Percentiles rank a stretch among this genome's conserved stretches.
Conservation (phyloP, 2,329 filamentous ascomycete species). For the Dothideomycetes sp. region DNA sequence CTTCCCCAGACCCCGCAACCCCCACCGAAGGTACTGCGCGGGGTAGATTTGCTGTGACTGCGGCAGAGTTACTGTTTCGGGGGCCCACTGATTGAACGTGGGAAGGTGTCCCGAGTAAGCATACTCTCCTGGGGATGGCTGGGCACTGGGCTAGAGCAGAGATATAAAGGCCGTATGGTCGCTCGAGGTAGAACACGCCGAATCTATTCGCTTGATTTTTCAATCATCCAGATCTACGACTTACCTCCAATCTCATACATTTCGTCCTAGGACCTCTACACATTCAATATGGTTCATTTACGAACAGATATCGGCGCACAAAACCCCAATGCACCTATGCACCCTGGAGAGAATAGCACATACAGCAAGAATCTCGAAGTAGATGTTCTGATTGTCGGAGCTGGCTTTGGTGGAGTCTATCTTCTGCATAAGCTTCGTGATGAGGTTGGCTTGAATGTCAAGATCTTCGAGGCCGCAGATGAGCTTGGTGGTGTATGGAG, state of each 20-base stretch:
- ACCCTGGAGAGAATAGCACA: conserved; percentile 9
- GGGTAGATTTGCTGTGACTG: no score
- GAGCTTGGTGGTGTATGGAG: conserved; percentile 32
- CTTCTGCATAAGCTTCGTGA: conserved; percentile 25
- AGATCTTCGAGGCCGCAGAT: conserved; percentile 28
- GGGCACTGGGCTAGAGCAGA: conserved; percentile 3
- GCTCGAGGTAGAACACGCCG: not conserved
- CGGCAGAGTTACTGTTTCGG: conserved; percentile 4
- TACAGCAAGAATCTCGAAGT: conserved; percentile 23
- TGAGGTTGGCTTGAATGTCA: conserved; percentile 25
- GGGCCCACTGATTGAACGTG: not conserved
- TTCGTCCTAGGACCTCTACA: not conserved
- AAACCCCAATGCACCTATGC: conserved; percentile 11
- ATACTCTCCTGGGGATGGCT: not conserved
- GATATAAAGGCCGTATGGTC: conserved; percentile 9
- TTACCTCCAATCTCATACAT: not conserved
- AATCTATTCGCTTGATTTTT: not conserved
- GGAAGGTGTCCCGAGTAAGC: conserved; percentile 7
- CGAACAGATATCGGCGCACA: conserved; percentile 19
- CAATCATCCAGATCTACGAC: not conserved
- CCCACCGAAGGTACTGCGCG: not conserved
- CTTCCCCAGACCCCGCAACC: conserved; percentile 1
- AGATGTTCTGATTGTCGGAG: conserved; percentile 24
- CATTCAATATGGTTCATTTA: conserved; percentile 17
- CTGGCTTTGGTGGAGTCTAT: conserved; percentile 24